These are phyloP conservation scores for Malania oleifera DNA, from an alignment of 164 flowering plant genomes.

Conservation along the genomic window DNA sequence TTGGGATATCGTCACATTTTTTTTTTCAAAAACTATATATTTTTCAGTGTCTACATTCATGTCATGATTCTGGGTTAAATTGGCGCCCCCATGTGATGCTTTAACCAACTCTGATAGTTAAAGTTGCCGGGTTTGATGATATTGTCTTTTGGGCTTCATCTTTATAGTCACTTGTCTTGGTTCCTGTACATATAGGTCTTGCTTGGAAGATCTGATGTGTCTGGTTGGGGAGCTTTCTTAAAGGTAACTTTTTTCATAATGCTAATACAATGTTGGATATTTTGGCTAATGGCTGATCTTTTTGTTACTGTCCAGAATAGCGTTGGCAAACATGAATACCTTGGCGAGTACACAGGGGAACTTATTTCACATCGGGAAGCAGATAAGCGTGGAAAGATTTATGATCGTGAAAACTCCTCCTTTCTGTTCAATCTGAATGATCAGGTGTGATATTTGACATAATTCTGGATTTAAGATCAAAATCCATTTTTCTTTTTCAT, in stretches of 20 bases:
- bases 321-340: constrained; percentile 88
- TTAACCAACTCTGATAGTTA: too few species aligned
- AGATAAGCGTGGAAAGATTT: constrained; percentile 98
- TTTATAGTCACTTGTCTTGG: constrained; percentile 6
- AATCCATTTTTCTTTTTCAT: background rate
- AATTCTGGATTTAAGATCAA: background rate
- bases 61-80: too few species aligned
- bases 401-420: constrained; percentile 95
- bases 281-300: constrained; percentile 7
- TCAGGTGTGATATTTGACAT: constrained; percentile 45
- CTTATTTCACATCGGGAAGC: constrained; percentile 97
- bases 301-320: constrained; percentile 58
- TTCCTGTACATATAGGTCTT: constrained; percentile 52
- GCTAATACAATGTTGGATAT: background rate
- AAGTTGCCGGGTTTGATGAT: background rate
- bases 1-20: too few species aligned
- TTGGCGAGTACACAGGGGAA: constrained; percentile 99
- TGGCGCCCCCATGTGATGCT: too few species aligned
- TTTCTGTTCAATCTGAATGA: constrained; percentile 97
- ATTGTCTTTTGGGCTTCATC: background rate
- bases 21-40: too few species aligned
- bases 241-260: constrained; percentile 70
- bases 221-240: constrained; percentile 99
- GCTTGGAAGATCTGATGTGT: constrained; percentile 93
- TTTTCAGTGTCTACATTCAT: too few species aligned